Percentiles rank a stretch among this genome's conserved stretches.
Evolutionary conservation across 306 rosid species (phyloP).

Genomic region (Ormosia semicastrata): DNA sequence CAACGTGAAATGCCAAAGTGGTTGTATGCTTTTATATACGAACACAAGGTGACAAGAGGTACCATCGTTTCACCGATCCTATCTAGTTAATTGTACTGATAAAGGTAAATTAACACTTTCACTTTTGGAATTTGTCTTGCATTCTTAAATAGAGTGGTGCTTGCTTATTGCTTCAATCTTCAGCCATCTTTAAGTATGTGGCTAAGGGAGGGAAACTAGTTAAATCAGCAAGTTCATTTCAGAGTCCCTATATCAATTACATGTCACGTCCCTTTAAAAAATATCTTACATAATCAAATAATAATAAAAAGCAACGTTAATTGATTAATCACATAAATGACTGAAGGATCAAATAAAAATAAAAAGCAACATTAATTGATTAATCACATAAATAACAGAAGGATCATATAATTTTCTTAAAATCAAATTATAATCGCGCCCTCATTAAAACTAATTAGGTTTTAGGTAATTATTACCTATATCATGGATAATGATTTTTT

Average conservation of each 20-base stretch:
- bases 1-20: background rate
- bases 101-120: background rate
- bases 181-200: background rate
- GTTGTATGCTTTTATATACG: background rate
- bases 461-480: too few relatives aligned
- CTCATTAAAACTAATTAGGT: too few relatives aligned
- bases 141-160: background rate
- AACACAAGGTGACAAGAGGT: background rate
- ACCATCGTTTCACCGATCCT: background rate
- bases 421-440: too few relatives aligned
- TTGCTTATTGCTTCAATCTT: background rate
- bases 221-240: background rate
- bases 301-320: background rate
- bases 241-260: background rate
- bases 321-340: background rate
- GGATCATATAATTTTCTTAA: too few relatives aligned
- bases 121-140: constrained; percentile 10
- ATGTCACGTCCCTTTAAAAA: background rate
- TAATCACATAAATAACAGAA: background rate
- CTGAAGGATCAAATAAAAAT: background rate
- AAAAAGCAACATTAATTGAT: background rate
- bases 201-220: background rate
- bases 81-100: background rate
- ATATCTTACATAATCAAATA: background rate
- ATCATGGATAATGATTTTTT: too few relatives aligned